Conservation (phyloP, 495 filamentous ascomycete genomes). For the Penicillium dipodomyicola region DNA sequence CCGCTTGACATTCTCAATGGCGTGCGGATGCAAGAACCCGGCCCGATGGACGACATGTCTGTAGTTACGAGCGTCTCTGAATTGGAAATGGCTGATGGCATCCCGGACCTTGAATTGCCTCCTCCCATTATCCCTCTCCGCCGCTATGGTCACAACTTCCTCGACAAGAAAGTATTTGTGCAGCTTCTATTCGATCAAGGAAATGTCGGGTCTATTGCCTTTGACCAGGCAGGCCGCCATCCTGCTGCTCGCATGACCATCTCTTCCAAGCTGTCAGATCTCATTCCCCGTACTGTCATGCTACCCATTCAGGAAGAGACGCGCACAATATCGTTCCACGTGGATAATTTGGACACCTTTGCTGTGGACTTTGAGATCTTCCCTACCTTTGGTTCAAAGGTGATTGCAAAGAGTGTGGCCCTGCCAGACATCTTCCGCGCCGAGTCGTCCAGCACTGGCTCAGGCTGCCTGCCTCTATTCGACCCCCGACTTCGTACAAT, state of each 20-base stretch:
- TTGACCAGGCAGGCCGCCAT: slow-evolving; percentile 94
- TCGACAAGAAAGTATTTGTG: slow-evolving; percentile 93
- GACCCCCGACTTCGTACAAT: slow-evolving; percentile 92
- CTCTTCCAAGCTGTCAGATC: slow-evolving; percentile 89
- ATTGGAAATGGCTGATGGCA: slow-evolving; percentile 76
- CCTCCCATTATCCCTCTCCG: slow-evolving; percentile 93
- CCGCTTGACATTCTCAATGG: slow-evolving; percentile 41
- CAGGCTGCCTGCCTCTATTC: slow-evolving; percentile 82
- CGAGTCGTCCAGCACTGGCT: slow-evolving; percentile 69
- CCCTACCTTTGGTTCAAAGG: slow-evolving; percentile 93
- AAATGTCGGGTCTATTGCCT: slow-evolving; percentile 68
- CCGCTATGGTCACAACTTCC: slow-evolving; percentile 95
- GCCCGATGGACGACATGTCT: slow-evolving; percentile 31
- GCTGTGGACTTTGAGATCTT: slow-evolving; percentile 96
- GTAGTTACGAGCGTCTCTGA: slow-evolving; percentile 56
- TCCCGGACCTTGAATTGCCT: slow-evolving; percentile 87
- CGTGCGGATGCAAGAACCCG: slow-evolving; percentile 35
- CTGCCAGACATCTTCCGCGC: slow-evolving; percentile 80
- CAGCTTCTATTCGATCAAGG: slow-evolving; percentile 81
- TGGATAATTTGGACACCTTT: slow-evolving; percentile 89
- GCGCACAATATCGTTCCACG: slow-evolving; percentile 87
- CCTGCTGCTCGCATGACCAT: slow-evolving; percentile 94
- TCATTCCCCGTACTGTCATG: slow-evolving; percentile 92
- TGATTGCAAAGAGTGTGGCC: slow-evolving; percentile 92
- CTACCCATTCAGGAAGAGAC: slow-evolving; percentile 95